These are phyloP conservation scores for Pseudotulostoma volvatum DNA, from an alignment of 495 filamentous ascomycete genomes.

Conservation along the genomic window DNA sequence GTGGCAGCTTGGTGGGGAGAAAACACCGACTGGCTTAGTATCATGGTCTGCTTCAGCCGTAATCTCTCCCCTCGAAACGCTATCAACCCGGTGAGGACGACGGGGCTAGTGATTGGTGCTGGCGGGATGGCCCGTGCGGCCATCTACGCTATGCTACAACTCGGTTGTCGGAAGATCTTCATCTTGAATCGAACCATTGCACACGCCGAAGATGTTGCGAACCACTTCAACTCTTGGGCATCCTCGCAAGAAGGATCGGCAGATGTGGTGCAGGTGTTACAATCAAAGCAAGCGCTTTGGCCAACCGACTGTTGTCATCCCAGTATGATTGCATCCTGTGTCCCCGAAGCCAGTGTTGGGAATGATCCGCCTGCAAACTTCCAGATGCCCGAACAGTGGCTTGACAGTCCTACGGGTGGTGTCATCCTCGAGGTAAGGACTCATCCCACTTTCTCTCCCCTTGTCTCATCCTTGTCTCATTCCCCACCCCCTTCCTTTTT, in stretches of 20 bases:
- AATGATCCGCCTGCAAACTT: constrained; percentile 54
- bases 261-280: constrained; percentile 43
- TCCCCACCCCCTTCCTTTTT: not conserved
- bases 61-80: constrained; percentile 69
- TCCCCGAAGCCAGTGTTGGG: constrained; percentile 49
- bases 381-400: constrained; percentile 57
- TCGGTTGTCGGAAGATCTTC: constrained; percentile 68
- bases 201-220: constrained; percentile 48
- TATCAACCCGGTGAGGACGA: constrained; percentile 48
- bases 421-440: constrained; percentile 53
- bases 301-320: constrained; percentile 45
- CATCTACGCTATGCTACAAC: constrained; percentile 60
- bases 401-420: constrained; percentile 60
- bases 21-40: constrained; percentile 75
- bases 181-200: constrained; percentile 52
- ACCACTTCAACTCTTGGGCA: constrained; percentile 51
- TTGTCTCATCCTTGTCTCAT: not conserved
- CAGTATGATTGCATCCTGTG: constrained; percentile 62
- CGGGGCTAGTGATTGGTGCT: constrained; percentile 58
- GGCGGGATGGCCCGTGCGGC: constrained; percentile 72
- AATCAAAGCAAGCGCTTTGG: constrained; percentile 45
- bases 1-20: constrained; percentile 60
- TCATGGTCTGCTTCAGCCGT: constrained; percentile 49
- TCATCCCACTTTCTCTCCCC: not conserved
- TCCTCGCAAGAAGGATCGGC: constrained; percentile 26